A percentile compares a stretch with the other conserved stretches of the same genome.
Conservation (phyloP, 371 early-diverging fungal species). For the Mortierella sp. region DNA sequence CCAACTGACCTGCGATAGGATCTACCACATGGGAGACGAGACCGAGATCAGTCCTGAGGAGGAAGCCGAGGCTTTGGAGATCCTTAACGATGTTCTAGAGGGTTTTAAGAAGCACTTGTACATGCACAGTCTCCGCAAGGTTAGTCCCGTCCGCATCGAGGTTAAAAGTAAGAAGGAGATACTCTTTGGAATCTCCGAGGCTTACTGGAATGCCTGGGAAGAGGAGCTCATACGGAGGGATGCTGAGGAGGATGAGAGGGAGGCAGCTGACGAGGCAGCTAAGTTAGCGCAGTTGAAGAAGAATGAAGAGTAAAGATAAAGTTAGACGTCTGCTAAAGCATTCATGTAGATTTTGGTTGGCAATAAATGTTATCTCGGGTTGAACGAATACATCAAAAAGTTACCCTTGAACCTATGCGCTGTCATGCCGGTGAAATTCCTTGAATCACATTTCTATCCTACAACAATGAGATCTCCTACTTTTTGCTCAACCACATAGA, state of each 20-base stretch:
- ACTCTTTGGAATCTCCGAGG: conserved; percentile 12
- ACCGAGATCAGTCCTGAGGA: conserved; percentile 15
- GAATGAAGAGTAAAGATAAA: no score
- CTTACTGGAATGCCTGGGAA: conserved; percentile 18
- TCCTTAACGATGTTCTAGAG: conserved; percentile 7
- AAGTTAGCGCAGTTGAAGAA: no score
- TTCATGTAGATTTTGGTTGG: no score
- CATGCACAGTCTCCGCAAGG: conserved; percentile 13
- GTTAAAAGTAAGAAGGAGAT: conserved; percentile 16
- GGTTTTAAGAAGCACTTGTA: conserved; percentile 13
- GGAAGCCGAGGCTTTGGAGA: conserved; percentile 16
- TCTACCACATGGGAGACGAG: conserved; percentile 12
- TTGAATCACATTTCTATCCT: no score
- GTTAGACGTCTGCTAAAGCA: no score
- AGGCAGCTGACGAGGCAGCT: conserved; percentile 4
- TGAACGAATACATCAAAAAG: no score
- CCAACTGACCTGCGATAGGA: conserved; percentile 13
- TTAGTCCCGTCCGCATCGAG: conserved; percentile 6
- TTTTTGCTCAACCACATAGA: no score
- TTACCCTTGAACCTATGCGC: no score
- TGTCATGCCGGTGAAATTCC: no score
- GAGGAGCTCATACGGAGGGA: conserved; percentile 15
- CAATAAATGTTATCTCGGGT: no score
- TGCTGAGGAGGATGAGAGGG: conserved; percentile 13
- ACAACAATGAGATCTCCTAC: no score